Evolutionary conservation across 768 basidiomycete species (phyloP), one percentile per base, ranked within the genome.

Genomic region (Guyanaporus albipodus): DNA sequence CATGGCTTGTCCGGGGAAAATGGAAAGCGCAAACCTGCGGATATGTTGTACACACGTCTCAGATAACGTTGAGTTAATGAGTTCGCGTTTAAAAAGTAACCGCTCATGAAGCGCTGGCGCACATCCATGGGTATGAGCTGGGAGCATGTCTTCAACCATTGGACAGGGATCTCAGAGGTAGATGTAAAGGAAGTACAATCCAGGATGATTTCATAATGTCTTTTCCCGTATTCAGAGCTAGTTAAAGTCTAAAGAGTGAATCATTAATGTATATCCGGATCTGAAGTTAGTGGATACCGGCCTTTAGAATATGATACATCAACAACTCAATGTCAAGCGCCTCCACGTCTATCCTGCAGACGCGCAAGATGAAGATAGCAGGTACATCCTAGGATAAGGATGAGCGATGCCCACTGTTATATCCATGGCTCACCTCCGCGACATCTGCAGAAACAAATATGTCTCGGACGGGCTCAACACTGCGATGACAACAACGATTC

Each of bases 141-240:
- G 11, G 82, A 76, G 49, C 85, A 83, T 44, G 80, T 85, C 63
- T 85, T 88, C 37, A 91, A 60, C 85, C 86, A 90, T 51, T 87
- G 84, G 8, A 87, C 69, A 0, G 91, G 91, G 8, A 91, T 71
- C 64, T 91, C 87, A 0, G 88, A 87, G 9, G 76, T 74, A 2
- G 83, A 73, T 4, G 80, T 75, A 61, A 92, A 91, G 8, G 76
- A 77, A 28, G 90, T 91, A 66, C 85, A 91, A 55, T 94, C 91
- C 26, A 92, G 60, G 52, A 94, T 77, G 38, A 94, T 69, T 38
- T 91, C 86, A 59, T 84, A 88, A 4, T 60, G 48, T 23, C 74
- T 74, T 36, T 74, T 66, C 33, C 65, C 68, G 61, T 82, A 76
- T 14, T 60, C 64, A 7, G 76, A 65, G 8, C 73, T 69, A 12